Evolutionary conservation across 352 stramenopile species (phyloP).

Genomic region (Globisporangium solare): DNA sequence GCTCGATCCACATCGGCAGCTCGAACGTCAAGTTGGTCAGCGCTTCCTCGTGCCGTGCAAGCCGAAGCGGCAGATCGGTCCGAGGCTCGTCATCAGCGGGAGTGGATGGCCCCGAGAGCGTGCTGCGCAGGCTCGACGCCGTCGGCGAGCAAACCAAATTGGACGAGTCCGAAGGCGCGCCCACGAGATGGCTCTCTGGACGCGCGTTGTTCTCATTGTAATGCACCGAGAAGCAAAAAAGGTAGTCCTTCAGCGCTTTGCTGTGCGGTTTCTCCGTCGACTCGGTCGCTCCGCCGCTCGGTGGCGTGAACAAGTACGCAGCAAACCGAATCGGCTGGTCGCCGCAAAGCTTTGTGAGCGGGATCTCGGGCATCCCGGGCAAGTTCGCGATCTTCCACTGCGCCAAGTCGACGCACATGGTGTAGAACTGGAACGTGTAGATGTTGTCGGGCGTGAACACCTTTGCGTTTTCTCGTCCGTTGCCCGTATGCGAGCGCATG

Average conservation of each 20-base stretch:
- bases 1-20: slow-evolving; percentile 68
- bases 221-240: slow-evolving; percentile 52
- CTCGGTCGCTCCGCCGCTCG: background rate
- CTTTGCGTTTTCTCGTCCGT: slow-evolving; percentile 15
- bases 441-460: slow-evolving; percentile 29
- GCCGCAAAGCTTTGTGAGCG: slow-evolving; percentile 28
- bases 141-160: slow-evolving; percentile 11
- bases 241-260: slow-evolving; percentile 26
- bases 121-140: slow-evolving; percentile 8
- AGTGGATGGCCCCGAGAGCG: background rate
- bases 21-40: slow-evolving; percentile 44
- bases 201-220: slow-evolving; percentile 16
- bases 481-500: slow-evolving; percentile 8
- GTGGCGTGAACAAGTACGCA: slow-evolving; percentile 28
- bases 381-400: slow-evolving; percentile 48
- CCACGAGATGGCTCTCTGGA: background rate
- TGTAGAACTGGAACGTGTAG: slow-evolving; percentile 63
- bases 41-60: slow-evolving; percentile 21
- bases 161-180: background rate
- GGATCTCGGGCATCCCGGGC: slow-evolving; percentile 32
- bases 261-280: slow-evolving; percentile 16
- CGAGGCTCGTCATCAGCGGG: background rate
- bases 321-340: slow-evolving; percentile 35
- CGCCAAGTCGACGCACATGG: slow-evolving; percentile 36
- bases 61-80: slow-evolving; percentile 8